These are phyloP conservation scores for Trichoderma orchidacearum DNA, from an alignment of 495 filamentous ascomycete species.

Conservation along the genomic window DNA sequence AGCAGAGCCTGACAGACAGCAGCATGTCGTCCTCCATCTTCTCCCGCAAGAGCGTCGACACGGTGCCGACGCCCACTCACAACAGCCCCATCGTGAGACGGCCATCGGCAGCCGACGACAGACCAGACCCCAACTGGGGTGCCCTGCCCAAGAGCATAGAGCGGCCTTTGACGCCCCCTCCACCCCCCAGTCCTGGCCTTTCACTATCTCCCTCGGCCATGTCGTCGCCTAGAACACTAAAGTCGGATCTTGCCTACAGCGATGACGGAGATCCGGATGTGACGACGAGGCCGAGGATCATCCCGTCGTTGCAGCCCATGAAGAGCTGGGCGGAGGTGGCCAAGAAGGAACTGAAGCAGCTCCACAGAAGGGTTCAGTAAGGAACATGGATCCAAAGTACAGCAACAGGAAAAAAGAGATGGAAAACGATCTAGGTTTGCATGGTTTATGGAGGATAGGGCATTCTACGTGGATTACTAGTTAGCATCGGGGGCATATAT, in stretches of 20 bases:
- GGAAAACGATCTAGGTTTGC: not conserved
- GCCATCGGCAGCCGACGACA: not conserved
- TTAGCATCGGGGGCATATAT: not conserved
- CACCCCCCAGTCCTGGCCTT: not conserved
- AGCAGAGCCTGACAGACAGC: conserved; percentile 2
- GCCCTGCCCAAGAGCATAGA: not conserved
- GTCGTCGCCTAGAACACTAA: not conserved
- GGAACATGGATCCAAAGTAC: not conserved
- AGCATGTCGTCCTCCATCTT: conserved; percentile 1
- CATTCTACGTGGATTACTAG: not conserved
- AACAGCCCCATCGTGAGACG: not conserved
- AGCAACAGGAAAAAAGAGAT: not conserved
- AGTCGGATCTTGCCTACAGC: not conserved
- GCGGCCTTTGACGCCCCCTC: not conserved
- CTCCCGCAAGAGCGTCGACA: not conserved
- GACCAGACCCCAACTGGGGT: not conserved
- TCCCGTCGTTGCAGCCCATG: not conserved
- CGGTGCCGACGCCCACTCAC: not conserved
- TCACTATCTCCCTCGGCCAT: not conserved
- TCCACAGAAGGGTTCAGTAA: not conserved
- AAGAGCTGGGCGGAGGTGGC: not conserved
- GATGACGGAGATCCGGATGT: not conserved
- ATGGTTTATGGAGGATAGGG: not conserved
- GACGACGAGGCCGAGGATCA: not conserved
- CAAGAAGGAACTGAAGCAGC: not conserved